phyloP scores from a whole-genome alignment of 495 filamentous ascomycete genomes.

The Penicillium lividum region DNA sequence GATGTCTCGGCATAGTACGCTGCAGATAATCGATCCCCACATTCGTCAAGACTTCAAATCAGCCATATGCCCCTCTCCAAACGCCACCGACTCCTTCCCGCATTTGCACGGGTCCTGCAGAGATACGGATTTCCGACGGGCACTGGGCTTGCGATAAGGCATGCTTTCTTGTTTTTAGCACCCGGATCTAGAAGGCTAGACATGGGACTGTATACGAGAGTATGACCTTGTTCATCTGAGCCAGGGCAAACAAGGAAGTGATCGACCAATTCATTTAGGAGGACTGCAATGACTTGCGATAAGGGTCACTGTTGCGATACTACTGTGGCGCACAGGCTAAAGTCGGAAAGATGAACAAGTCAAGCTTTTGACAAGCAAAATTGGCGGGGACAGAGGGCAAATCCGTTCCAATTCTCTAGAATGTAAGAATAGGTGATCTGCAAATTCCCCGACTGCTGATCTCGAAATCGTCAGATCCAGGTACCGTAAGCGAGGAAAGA shows the following conservation, averaged over 20 bases:
- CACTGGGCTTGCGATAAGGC: conserved; percentile 6
- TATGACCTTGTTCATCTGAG: conserved; percentile 10
- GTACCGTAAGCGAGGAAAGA: not conserved
- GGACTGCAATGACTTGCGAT: conserved; percentile 10
- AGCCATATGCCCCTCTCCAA: conserved; percentile 3
- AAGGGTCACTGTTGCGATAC: conserved; percentile 19
- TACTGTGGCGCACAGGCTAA: conserved; percentile 22
- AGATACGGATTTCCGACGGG: conserved; percentile 17
- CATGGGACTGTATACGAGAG: conserved; percentile 8
- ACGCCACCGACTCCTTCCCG: not conserved
- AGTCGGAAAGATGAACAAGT: not conserved
- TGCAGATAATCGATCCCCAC: conserved; percentile 6
- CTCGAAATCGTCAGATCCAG: not conserved
- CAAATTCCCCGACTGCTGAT: not conserved
- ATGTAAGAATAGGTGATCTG: not conserved
- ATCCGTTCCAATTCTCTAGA: not conserved
- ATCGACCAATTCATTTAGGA: conserved; percentile 10
- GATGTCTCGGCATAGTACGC: not conserved
- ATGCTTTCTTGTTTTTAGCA: not conserved
- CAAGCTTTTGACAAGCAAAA: conserved; percentile 24
- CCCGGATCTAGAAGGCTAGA: not conserved
- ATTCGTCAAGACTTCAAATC: conserved; percentile 13
- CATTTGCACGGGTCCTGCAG: not conserved
- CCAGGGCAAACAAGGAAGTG: conserved; percentile 12
- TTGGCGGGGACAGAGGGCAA: conserved; percentile 3